Conservation (phyloP, 148 eudicot genomes). For the Rheum nobile region DNA sequence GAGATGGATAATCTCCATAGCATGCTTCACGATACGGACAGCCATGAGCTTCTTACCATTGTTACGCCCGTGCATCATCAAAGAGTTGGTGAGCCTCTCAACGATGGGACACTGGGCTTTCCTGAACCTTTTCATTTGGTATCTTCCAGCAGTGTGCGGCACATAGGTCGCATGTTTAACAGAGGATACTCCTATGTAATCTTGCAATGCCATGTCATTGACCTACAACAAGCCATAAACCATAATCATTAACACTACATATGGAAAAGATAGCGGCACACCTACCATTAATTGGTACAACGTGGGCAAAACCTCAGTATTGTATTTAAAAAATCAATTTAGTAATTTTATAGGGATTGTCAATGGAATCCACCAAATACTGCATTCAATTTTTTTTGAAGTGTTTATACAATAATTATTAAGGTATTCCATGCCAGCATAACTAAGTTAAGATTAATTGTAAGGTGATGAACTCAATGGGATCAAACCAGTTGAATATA, state of each 20-base stretch:
- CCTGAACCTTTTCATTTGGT: no score
- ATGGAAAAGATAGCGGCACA: background rate
- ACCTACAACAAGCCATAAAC: background rate
- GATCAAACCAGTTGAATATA: no score
- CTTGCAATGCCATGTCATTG: slow-evolving; percentile 9
- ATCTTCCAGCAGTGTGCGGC: no score
- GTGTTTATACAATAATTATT: background rate
- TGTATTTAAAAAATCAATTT: background rate
- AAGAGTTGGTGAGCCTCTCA: slow-evolving; percentile 9
- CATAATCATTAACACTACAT: background rate
- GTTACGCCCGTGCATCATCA: slow-evolving; percentile 8
- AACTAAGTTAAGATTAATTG: no score
- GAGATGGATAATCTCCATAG: slow-evolving; percentile 8
- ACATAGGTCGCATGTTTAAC: no score
- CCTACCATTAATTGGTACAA: background rate
- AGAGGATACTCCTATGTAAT: slow-evolving; percentile 4
- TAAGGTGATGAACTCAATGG: no score
- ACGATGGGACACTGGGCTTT: no score
- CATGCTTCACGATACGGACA: slow-evolving; percentile 7
- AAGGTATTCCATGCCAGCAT: no score
- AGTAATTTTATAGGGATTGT: background rate
- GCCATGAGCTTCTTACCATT: slow-evolving; percentile 11
- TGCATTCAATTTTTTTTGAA: background rate
- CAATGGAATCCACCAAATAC: background rate
- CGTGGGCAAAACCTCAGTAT: background rate